These are phyloP conservation scores for Primulina tabacum DNA, from an alignment of 257 asterid species.

Conservation along the genomic window DNA sequence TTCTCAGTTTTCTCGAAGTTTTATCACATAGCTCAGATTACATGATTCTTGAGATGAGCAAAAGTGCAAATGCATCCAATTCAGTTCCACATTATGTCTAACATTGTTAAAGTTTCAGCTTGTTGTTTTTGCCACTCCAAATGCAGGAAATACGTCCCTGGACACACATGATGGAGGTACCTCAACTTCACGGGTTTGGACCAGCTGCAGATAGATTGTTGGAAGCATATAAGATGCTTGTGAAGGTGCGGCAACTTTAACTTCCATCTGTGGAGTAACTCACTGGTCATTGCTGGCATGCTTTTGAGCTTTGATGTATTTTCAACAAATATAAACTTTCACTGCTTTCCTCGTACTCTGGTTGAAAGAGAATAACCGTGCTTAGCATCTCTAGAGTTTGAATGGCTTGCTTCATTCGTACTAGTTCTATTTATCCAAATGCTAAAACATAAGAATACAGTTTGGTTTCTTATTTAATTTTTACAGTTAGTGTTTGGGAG, in stretches of 20 bases:
- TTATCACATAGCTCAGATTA: constrained; percentile 12
- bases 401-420: not conserved
- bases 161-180: not conserved
- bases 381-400: not conserved
- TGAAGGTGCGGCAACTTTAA: constrained; percentile 60
- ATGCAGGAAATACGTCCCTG: constrained; percentile 86
- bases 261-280: constrained; percentile 16
- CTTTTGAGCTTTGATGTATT: not conserved
- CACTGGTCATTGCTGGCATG: not conserved
- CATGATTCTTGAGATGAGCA: constrained; percentile 3
- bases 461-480: constrained; percentile 9
- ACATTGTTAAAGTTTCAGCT: not conserved
- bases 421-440: not conserved
- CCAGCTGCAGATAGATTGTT: not conserved
- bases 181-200: not conserved
- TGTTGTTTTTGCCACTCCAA: not conserved
- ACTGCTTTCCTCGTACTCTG: no score
- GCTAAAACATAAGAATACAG: not conserved
- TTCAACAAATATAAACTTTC: not conserved
- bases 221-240: constrained; percentile 95
- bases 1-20: constrained; percentile 22
- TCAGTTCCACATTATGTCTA: not conserved
- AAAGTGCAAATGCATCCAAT: not conserved
- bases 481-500: constrained; percentile 22
- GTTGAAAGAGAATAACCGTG: not conserved